These are phyloP conservation scores for Candida silvicultrix DNA, from an alignment of 805 yeast species.

Conservation along the genomic window DNA sequence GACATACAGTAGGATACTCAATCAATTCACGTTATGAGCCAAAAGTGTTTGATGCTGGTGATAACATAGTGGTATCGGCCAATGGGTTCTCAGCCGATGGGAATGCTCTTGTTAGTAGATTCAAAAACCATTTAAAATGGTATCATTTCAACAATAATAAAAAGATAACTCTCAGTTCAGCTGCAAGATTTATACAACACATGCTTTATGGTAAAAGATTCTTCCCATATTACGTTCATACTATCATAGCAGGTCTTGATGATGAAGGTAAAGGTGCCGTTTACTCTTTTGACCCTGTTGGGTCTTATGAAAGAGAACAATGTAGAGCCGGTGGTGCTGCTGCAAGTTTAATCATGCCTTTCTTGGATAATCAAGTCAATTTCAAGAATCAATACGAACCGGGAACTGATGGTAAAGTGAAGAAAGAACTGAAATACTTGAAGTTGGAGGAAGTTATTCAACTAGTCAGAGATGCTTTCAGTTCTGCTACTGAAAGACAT, in stretches of 20 bases:
- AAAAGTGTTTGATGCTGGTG: slow-evolving; percentile 85
- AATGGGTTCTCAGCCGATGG: slow-evolving; percentile 98
- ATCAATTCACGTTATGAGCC: slow-evolving; percentile 92
- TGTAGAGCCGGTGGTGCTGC: slow-evolving; percentile 99
- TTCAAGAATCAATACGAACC: slow-evolving; percentile 91
- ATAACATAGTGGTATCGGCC: slow-evolving; percentile 79
- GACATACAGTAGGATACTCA: slow-evolving; percentile 90
- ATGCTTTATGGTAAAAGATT: slow-evolving; percentile 86
- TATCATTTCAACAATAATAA: slow-evolving; percentile 87
- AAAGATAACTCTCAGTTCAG: slow-evolving; percentile 58
- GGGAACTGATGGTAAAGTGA: slow-evolving; percentile 58
- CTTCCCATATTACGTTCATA: slow-evolving; percentile 95
- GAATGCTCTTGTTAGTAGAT: slow-evolving; percentile 70
- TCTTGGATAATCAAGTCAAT: slow-evolving; percentile 94
- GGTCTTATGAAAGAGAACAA: slow-evolving; percentile 95
- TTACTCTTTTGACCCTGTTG: slow-evolving; percentile 96
- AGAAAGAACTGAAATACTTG: slow-evolving; percentile 56
- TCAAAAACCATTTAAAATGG: slow-evolving; percentile 69
- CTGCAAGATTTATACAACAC: slow-evolving; percentile 90
- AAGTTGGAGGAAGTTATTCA: slow-evolving; percentile 78
- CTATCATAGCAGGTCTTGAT: slow-evolving; percentile 91
- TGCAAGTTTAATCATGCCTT: slow-evolving; percentile 93
- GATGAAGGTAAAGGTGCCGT: slow-evolving; percentile 85
- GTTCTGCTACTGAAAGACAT: slow-evolving; percentile 97
- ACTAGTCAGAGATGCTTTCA: slow-evolving; percentile 88